These are phyloP conservation scores for Candida sp. DNA, from an alignment of 1,139 yeast genomes.

Conservation along the genomic window DNA sequence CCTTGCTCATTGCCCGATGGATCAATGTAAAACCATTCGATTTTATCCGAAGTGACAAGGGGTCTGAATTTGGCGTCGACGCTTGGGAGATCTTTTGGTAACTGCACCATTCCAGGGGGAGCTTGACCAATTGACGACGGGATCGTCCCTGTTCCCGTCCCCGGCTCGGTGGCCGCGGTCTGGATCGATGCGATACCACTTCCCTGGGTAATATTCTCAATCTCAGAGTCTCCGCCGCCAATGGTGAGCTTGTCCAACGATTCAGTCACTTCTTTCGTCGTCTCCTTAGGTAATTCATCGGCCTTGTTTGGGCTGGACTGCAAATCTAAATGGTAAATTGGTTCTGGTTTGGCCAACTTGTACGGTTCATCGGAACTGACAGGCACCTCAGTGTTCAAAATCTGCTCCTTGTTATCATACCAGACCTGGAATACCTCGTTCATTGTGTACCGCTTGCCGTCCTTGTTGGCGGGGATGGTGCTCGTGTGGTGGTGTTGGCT, in stretches of 20 bases:
- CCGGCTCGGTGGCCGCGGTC: neutral
- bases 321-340: slow-evolving; percentile 42
- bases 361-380: slow-evolving; percentile 32
- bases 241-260: slow-evolving; percentile 15
- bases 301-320: slow-evolving; percentile 15
- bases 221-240: slow-evolving; percentile 9
- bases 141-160: slow-evolving; percentile 4
- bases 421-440: slow-evolving; percentile 60
- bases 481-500: slow-evolving; percentile 26
- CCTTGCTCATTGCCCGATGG: slow-evolving; percentile 77
- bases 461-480: slow-evolving; percentile 42
- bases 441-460: slow-evolving; percentile 47
- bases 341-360: slow-evolving; percentile 32
- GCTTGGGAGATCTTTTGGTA: slow-evolving; percentile 5
- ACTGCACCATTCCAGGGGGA: slow-evolving; percentile 23
- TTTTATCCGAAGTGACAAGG: slow-evolving; percentile 35
- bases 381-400: slow-evolving; percentile 27
- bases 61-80: slow-evolving; percentile 11
- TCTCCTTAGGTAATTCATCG: slow-evolving; percentile 1
- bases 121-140: slow-evolving; percentile 11
- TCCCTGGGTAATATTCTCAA: slow-evolving; percentile 1
- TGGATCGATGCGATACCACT: slow-evolving; percentile 9
- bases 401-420: slow-evolving; percentile 45
- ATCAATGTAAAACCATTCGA: slow-evolving; percentile 77
- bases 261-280: slow-evolving; percentile 8